Evolutionary conservation across 805 yeast species (phyloP), one percentile per base, ranked within the genome.

Genomic region (Metschnikowia henanensis): DNA sequence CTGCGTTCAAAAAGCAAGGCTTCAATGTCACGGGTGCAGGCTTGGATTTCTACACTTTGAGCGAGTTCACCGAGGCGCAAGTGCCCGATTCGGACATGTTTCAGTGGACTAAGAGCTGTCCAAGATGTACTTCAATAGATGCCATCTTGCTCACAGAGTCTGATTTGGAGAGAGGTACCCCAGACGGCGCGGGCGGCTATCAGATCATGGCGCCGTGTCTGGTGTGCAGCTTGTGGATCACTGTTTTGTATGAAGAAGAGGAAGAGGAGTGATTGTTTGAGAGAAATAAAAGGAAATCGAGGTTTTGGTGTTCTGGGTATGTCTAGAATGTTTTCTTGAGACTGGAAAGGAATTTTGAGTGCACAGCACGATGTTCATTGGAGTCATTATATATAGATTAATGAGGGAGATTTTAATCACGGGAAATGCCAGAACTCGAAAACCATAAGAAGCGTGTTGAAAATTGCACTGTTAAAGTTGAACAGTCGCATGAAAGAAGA

Each of bases 201-300:
- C 85, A 84, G 50, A 74, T 91, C 1, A 72, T 87, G 18, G 80
- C 87, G 0, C 96, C 91, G 56, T 92, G 98, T 60, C 59, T 67
- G 10, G 81, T 86, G 25, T 92, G 98, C 61, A 87, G 95, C 60
- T 60, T 90, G 23, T 92, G 97, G 96, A 64, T 92, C 20, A 80
- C 80, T 39, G 90, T 92, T 2, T 75, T 72, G 50, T 87, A 83
- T 56, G 79, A 72, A 51, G 90, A 80, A 50, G 68, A 23, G 12
- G 12, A n/a, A n/a, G n/a, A n/a, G n/a, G n/a, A n/a, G n/a, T n/a
- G n/a, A n/a, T n/a, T n/a, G n/a, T n/a, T n/a, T n/a, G n/a, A n/a
- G n/a, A n/a, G n/a, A n/a, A n/a, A n/a, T n/a, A n/a, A n/a, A n/a
- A n/a, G n/a, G n/a, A n/a, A n/a, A n/a, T n/a, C n/a, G n/a, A n/a